Evolutionary conservation across 768 basidiomycete species (phyloP), one percentile per base, ranked within the genome.

Genomic region (Serpula lacrymans): DNA sequence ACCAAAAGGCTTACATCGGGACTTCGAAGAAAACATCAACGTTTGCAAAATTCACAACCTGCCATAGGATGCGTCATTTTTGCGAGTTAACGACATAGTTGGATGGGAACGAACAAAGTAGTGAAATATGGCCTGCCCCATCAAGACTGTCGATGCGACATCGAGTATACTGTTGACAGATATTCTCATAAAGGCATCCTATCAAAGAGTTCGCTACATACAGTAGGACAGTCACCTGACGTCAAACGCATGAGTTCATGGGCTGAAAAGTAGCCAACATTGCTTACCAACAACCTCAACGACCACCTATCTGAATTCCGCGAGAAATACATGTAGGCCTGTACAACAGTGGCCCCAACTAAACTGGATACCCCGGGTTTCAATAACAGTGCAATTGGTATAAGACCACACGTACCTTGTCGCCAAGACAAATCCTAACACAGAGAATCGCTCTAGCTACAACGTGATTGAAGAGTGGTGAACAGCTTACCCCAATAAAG

Each of bases 401-500:
- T n/a, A n/a, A n/a, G n/a, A n/a, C n/a, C n/a, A 14, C 14, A 33
- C 31, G 31, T 10, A 39, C 37, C 25, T 16, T 13, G 37, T 39
- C 26, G 23, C 22, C 18, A 39, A 9, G 24, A 39, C n/a, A 18
- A 9, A 27, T n/a, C 37, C 37, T 39, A 7, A 18, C n/a, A n/a
- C n/a, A n/a, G n/a, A n/a, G n/a, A n/a, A n/a, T n/a, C n/a, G n/a
- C n/a, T 14, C 30, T 17, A 39, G 25, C 25, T 27, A 16, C 17
- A 25, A 13, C 3, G 2, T 9, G 9, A 10, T 6, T 5, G 10
- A 14, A 16, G n/a, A 28, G 10, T 6, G 16, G 24, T 3, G 14
- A 7, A 9, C 14, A 27, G 30, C 37, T 16, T 28, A 39, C 37
- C 37, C 37, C 37, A 39, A 28, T 25, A 39, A 24, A 39, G 16